Conservation (phyloP, 2,329 filamentous ascomycete species). For the Sclerotiophoma versabilis region DNA sequence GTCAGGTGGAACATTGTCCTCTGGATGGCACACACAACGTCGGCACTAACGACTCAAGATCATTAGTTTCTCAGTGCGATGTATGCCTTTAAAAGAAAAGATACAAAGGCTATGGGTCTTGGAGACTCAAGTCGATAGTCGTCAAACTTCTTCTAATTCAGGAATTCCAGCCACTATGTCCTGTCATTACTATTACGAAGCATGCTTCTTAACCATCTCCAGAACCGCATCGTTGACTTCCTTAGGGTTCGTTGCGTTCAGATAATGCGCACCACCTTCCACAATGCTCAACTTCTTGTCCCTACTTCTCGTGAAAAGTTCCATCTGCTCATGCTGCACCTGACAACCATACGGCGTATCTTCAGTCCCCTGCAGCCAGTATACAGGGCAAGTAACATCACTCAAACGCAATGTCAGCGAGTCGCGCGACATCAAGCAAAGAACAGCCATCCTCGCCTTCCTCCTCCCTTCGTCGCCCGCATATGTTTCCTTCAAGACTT, state of each 20-base stretch:
- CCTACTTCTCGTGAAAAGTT: conserved; percentile 11
- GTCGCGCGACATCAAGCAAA: conserved; percentile 57
- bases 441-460: conserved; percentile 56
- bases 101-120: too few relatives aligned
- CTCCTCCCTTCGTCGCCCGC: conserved; percentile 57
- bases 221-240: conserved; percentile 15
- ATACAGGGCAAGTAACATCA: conserved; percentile 58
- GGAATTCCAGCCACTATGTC: too few relatives aligned
- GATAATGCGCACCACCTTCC: conserved; percentile 18
- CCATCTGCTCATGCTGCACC: conserved; percentile 19
- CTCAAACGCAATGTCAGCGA: conserved; percentile 53
- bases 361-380: conserved; percentile 53
- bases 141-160: too few relatives aligned
- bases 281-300: conserved; percentile 15
- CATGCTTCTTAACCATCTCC: conserved; percentile 14
- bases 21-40: too few relatives aligned
- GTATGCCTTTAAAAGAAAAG: too few relatives aligned
- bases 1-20: too few relatives aligned
- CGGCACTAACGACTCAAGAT: too few relatives aligned
- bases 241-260: conserved; percentile 17
- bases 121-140: too few relatives aligned
- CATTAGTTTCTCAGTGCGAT: too few relatives aligned
- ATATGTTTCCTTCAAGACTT: conserved; percentile 55
- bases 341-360: conserved; percentile 15
- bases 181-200: too few relatives aligned